A percentile compares a stretch with the other conserved stretches of the same genome.
Conservation (phyloP, 495 filamentous ascomycete species). For the Penicillium chermesinum region DNA sequence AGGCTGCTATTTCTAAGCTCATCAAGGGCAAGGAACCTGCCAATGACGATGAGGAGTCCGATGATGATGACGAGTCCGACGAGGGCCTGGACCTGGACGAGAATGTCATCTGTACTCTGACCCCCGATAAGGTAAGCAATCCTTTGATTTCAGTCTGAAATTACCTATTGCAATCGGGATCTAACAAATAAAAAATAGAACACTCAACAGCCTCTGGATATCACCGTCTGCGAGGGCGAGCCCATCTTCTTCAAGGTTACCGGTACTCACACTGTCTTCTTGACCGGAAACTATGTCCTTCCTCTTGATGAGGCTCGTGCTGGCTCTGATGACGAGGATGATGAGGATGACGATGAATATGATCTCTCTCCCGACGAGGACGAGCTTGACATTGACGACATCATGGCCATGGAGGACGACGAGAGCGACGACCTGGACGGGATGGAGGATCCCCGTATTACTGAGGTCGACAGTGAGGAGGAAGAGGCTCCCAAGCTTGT, state of each 20-base stretch:
- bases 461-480: slow-evolving; percentile 80
- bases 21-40: slow-evolving; percentile 82
- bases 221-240: slow-evolving; percentile 82
- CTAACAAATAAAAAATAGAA: slow-evolving; percentile 47
- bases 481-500: slow-evolving; percentile 75
- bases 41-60: slow-evolving; percentile 57
- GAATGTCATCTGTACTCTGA: slow-evolving; percentile 89
- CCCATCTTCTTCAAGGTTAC: slow-evolving; percentile 83
- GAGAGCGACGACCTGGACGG: slow-evolving; percentile 82
- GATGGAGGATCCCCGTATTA: slow-evolving; percentile 72
- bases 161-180: background rate
- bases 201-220: slow-evolving; percentile 92
- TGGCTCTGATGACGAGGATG: slow-evolving; percentile 56
- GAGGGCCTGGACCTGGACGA: slow-evolving; percentile 73
- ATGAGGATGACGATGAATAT: slow-evolving; percentile 69
- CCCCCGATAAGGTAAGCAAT: slow-evolving; percentile 65
- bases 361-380: slow-evolving; percentile 79
- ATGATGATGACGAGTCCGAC: slow-evolving; percentile 54
- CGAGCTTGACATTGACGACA: slow-evolving; percentile 43
- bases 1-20: slow-evolving; percentile 57
- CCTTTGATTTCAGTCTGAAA: background rate
- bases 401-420: slow-evolving; percentile 57
- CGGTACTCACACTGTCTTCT: slow-evolving; percentile 82
- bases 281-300: slow-evolving; percentile 93
- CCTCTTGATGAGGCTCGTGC: slow-evolving; percentile 48